These are phyloP conservation scores for Trichoderma brevicompactum DNA, from an alignment of 2,329 filamentous ascomycete genomes.

Conservation along the genomic window DNA sequence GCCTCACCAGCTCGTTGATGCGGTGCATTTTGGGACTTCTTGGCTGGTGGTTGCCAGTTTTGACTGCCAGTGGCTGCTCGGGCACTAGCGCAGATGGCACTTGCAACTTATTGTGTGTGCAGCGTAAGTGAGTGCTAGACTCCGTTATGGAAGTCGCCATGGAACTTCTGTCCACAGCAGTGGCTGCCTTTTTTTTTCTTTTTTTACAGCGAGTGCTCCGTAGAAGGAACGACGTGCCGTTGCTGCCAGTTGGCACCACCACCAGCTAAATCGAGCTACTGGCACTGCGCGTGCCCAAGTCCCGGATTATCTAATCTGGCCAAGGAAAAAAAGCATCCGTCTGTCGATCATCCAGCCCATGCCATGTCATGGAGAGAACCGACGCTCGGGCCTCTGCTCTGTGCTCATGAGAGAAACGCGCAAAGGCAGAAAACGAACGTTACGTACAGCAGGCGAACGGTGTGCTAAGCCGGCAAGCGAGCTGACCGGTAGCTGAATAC, in stretches of 20 bases:
- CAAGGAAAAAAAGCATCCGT: not conserved
- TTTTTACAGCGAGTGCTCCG: too few relatives aligned
- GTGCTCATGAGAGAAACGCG: not conserved
- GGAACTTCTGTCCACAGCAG: constrained; percentile 14
- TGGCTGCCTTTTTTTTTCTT: not conserved
- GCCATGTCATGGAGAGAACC: constrained; percentile 9
- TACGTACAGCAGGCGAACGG: not conserved
- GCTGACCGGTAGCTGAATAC: constrained; percentile 19
- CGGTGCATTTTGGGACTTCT: too few relatives aligned
- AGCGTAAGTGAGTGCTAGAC: not conserved
- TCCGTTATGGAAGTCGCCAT: constrained; percentile 24
- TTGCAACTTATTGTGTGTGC: constrained; percentile 12
- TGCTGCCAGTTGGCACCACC: too few relatives aligned
- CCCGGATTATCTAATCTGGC: constrained; percentile 21
- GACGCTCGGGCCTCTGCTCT: constrained; percentile 12
- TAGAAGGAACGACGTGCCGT: too few relatives aligned
- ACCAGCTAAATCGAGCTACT: too few relatives aligned
- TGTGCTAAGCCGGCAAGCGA: constrained; percentile 1
- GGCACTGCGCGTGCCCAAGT: not conserved
- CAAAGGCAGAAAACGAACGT: not conserved
- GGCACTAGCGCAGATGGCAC: constrained; percentile 22
- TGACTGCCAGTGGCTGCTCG: not conserved
- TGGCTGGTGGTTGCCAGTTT: not conserved
- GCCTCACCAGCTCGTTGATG: too few relatives aligned
- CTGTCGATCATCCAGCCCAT: constrained; percentile 21